Conservation (phyloP, 1,284 basidiomycete species). For the Butyriboletus appendiculatus region DNA sequence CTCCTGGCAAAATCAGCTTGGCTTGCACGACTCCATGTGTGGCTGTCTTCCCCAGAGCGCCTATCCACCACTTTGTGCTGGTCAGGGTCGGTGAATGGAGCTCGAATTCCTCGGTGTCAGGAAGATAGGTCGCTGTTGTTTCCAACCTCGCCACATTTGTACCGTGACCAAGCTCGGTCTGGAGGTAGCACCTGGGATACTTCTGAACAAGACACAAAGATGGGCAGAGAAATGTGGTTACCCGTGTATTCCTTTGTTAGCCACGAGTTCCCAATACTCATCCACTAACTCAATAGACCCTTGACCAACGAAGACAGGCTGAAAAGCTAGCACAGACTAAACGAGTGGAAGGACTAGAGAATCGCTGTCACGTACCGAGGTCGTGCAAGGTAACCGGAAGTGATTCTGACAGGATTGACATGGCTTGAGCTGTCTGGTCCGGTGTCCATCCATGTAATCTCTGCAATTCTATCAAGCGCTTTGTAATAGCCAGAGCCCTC, state of each 20-base stretch:
- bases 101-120: conserved; percentile 68
- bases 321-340: conserved; percentile 49
- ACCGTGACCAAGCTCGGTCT: conserved; percentile 79
- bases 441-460: conserved; percentile 54
- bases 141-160: conserved; percentile 71
- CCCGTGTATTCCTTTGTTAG: conserved; percentile 63
- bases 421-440: conserved; percentile 46
- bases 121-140: conserved; percentile 77
- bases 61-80: conserved; percentile 86
- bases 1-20: conserved; percentile 65
- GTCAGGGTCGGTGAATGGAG: conserved; percentile 78
- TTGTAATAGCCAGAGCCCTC: conserved; percentile 42
- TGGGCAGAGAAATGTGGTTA: conserved; percentile 7
- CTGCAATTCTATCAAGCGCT: conserved; percentile 57
- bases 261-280: conserved; percentile 51
- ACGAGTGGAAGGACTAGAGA: background rate
- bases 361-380: conserved; percentile 44
- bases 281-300: conserved; percentile 50
- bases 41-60: conserved; percentile 67
- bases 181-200: conserved; percentile 55
- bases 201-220: background rate
- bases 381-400: conserved; percentile 57
- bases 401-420: conserved; percentile 50
- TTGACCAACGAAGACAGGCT: conserved; percentile 66
- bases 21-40: conserved; percentile 83